phyloP scores from a whole-genome alignment of 75 land plant genomes.

The Larix kaempferi region DNA sequence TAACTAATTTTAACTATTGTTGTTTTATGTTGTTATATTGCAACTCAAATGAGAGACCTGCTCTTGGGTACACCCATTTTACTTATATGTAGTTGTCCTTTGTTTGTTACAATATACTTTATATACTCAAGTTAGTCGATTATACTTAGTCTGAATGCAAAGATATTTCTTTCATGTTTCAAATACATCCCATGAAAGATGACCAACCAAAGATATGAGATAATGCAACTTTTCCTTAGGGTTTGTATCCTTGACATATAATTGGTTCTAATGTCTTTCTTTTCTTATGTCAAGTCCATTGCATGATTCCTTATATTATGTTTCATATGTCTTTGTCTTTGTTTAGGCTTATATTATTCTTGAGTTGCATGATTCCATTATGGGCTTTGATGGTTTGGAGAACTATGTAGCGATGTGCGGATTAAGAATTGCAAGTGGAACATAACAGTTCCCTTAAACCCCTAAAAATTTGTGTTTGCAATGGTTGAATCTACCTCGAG shows the following conservation, averaged over 20 bases:
- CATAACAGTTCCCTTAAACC: constrained; percentile 85
- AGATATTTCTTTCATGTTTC: no score
- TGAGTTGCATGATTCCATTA: background rate
- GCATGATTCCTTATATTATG: no score
- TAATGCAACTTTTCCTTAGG: no score
- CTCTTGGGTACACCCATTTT: constrained; percentile 68
- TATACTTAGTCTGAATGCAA: no score
- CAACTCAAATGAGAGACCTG: constrained; percentile 98
- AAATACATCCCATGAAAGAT: no score
- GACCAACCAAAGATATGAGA: no score
- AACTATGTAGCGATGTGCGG: constrained; percentile 75
- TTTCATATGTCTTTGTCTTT: no score
- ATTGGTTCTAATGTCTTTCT: no score
- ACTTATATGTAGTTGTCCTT: background rate
- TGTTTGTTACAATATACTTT: background rate
- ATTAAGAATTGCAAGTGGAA: constrained; percentile 99
- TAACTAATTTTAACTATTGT: background rate
- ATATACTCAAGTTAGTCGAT: background rate
- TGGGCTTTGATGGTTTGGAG: background rate
- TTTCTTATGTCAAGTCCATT: no score
- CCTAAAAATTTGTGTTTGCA: constrained; percentile 85
- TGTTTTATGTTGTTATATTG: constrained; percentile 9
- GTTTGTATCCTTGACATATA: no score
- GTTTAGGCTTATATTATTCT: no score
- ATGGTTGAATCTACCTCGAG: constrained; percentile 88